Evolutionary conservation across 768 basidiomycete species (phyloP), one percentile per base, ranked within the genome.

Genomic region (Pulveroboletus sp.): DNA sequence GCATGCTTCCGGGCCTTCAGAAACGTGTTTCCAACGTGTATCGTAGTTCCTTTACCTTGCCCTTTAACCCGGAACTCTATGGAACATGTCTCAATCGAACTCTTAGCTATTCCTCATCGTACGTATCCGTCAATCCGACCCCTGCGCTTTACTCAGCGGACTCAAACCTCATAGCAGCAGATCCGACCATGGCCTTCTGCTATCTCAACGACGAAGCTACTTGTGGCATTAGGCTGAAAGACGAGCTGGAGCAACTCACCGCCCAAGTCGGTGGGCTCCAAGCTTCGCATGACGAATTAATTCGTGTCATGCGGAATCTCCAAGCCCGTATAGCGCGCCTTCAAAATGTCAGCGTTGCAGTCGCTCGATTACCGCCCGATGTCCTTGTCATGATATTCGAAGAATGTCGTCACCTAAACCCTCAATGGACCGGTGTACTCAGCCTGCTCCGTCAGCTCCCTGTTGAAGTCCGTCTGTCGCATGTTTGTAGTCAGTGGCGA

Each of bases 401-500:
- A 46, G 65, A 65, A 27, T 65, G 62, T 39, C 58, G 62, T 43
- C 65, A 69, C 49, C 49, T 60, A 26, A 65, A 60, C 38, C 64
- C 65, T 24, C 67, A 67, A 47, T 67, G 67, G 63, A 46, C 56
- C 12, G 66, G 65, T n/a, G 61, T 69, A 12, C 66, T 65, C 39
- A 59, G 57, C 47, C 56, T 65, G 8, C 67, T 69, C 31, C 65
- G 60, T 40, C 67, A 69, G 43, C 60, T 58, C n/a, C 67, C 67
- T 28, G 30, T 68, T 46, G 67, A 67, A 50, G 57, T 67, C 31
- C 66, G 65, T 28, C 48, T 73, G 26, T 68, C 72, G 31, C 65
- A 67, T 39, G 66, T 72, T 18, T 63, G 62, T 31, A 58, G 53
- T 33, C 64, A 62, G 36, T 71, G 72, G 72, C 65, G 71, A 30